Evolutionary conservation across 2,329 filamentous ascomycete species (phyloP).

Genomic region (Hymenoscyphus fructigenus): DNA sequence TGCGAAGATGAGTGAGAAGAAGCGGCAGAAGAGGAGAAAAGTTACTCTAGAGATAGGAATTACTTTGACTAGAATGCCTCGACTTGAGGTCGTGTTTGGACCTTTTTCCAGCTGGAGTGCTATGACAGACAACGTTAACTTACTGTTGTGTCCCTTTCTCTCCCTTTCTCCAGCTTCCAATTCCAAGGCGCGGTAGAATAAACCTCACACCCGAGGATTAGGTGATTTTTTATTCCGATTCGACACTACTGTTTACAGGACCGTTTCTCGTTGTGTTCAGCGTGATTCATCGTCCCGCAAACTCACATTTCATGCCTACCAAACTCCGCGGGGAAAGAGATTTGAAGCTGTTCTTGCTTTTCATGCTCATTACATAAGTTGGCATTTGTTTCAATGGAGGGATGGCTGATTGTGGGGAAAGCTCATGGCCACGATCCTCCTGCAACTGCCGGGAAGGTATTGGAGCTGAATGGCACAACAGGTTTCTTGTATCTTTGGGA

Average conservation of each 20-base stretch:
- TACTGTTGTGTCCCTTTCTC: neutral
- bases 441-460: neutral
- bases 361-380: neutral
- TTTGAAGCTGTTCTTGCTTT: neutral
- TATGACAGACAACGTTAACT: conserved; percentile 1
- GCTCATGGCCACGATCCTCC: neutral
- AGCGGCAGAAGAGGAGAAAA: neutral
- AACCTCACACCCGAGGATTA: neutral
- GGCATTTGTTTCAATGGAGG: neutral
- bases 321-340: neutral
- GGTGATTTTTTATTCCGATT: conserved; percentile 1
- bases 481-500: neutral
- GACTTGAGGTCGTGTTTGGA: neutral
- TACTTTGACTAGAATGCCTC: neutral
- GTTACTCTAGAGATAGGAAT: neutral
- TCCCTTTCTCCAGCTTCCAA: neutral
- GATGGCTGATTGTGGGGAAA: neutral
- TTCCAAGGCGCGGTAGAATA: neutral
- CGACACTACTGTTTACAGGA: neutral
- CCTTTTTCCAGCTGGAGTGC: neutral
- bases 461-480: neutral
- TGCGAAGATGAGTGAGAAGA: neutral
- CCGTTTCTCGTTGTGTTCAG: neutral
- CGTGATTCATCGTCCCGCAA: neutral
- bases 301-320: neutral